Evolutionary conservation across 768 basidiomycete genomes (phyloP), one percentile per base, ranked within the genome.

Genomic region (Kwoniella dejecticola): DNA sequence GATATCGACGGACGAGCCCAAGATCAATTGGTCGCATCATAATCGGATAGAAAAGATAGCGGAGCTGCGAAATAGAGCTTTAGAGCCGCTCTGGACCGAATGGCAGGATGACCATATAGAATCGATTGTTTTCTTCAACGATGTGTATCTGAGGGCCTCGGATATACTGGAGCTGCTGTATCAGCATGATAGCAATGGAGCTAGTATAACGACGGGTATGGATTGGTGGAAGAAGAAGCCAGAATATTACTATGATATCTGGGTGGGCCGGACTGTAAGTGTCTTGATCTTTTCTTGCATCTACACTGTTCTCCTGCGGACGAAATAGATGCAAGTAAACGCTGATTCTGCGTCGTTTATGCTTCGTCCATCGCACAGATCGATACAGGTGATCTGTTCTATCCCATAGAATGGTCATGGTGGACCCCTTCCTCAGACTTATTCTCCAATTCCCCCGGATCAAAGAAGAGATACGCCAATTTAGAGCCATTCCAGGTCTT

Each of bases 221-320:
- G 77, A 79, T 54, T 79, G 75, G 74, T 74, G 60, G 54, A 68
- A 71, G 55, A 65, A 67, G 27, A 54, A 64, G 15, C 77, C 77
- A 7, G 71, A 67, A 31, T 74, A 76, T 42, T 79, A 67, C 48
- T 79, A 79, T 52, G 77, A 79, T 67, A 67, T 79, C 30, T 79
- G 77, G 77, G 77, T 77, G 2, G 77, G 66, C 21, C 57, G 74
- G 47, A 79, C 76, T 0, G 76, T 77, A 33, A 60, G 74, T 75
- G 13, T 21, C 26, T 17, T 2, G 12, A 21, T 44, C 17, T 12
- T 44, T n/a, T n/a, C n/a, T n/a, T n/a, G n/a, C n/a, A n/a, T n/a
- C n/a, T n/a, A n/a, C n/a, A n/a, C n/a, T n/a, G n/a, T n/a, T n/a
- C n/a, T n/a, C n/a, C n/a, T n/a, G n/a, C n/a, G n/a, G n/a, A n/a